Base-by-base conservation (phyloP, 2,329 filamentous ascomycete genomes). In the Davidsoniella neocaledoniae region DNA sequence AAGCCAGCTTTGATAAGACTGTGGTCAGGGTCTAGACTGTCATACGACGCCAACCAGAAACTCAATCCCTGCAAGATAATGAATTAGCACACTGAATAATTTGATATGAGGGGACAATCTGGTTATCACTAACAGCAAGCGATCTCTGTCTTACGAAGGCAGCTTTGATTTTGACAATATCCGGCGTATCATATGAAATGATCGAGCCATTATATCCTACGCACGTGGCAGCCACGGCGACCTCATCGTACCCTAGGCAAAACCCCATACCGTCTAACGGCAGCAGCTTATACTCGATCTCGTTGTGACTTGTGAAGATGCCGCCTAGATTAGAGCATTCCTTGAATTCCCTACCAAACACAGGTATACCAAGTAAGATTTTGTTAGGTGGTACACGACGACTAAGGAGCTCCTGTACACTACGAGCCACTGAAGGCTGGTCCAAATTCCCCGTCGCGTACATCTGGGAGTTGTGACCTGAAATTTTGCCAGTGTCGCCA, bases 311-410 rank as follows among this genome's bases (percentile, higher is more conserved):
- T 4, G 25, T 42, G 48, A 37, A 49, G 7, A 37, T 12, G 10
- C 29, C 25, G 3, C 48, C 48, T 3, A 49, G 25, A 3, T 12
- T 29, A 2, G 25, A 14, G 19, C 48, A 49, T 16, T 39, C 21
- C 16, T 33, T 4, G 14, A 42, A 50, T 10, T 16, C 23, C 12
- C 43, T 40, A 7, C 48, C 48, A n/a, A 45, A 46, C 3, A 46
- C 36, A 4, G 49, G 43, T 5, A 46, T 36, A 5, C 43, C 49
- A 4, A 51, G 42, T 16, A 51, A 10, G 16, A 46, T 51, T 38
- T 51, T 46, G 12, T 9, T 19, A 4, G 43, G 8, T 1, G 49
- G 38, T 16, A 46, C 44, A 5, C 43, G 36, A 16, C 36, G 36
- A 14, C 17, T 25, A 12, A 47, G 33, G n/a, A 47, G 29, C 14